Evolutionary conservation across 2,329 filamentous ascomycete species (phyloP).

Genomic region (Sporothrix luriei): DNA sequence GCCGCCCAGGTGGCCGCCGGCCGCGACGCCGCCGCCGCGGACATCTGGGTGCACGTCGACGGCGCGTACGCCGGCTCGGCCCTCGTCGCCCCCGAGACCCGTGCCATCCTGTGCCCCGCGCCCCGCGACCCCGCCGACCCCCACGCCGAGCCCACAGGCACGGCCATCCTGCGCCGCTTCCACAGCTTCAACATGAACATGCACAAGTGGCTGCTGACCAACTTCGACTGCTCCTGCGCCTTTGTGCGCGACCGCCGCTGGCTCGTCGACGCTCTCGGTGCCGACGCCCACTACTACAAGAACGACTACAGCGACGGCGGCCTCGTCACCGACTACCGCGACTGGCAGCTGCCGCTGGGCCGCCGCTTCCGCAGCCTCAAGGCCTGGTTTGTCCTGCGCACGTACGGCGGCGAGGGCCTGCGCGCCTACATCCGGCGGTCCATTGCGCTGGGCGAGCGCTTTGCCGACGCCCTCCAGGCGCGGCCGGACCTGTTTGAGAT

Average conservation of each 20-base stretch:
- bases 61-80: slow-evolving; percentile 89
- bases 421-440: slow-evolving; percentile 71
- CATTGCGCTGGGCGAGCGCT: slow-evolving; percentile 68
- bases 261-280: slow-evolving; percentile 76
- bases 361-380: slow-evolving; percentile 86
- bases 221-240: slow-evolving; percentile 83
- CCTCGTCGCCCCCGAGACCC: slow-evolving; percentile 78
- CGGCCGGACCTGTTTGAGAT: slow-evolving; percentile 65
- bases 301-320: slow-evolving; percentile 80
- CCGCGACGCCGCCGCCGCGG: slow-evolving; percentile 39
- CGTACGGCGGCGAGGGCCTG: slow-evolving; percentile 73
- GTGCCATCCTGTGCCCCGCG: slow-evolving; percentile 42
- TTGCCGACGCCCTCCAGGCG: slow-evolving; percentile 63
- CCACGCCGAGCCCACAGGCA: slow-evolving; percentile 31
- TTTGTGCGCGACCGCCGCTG: slow-evolving; percentile 75
- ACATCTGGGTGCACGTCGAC: slow-evolving; percentile 90
- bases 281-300: slow-evolving; percentile 66
- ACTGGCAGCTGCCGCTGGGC: slow-evolving; percentile 96
- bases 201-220: slow-evolving; percentile 96
- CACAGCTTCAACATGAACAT: slow-evolving; percentile 95
- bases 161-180: slow-evolving; percentile 66
- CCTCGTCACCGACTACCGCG: slow-evolving; percentile 89
- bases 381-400: slow-evolving; percentile 90
- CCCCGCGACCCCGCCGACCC: slow-evolving; percentile 24
- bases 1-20: slow-evolving; percentile 32